Conservation (phyloP, 345 rosid genomes). For the Lagerstroemia speciosa region DNA sequence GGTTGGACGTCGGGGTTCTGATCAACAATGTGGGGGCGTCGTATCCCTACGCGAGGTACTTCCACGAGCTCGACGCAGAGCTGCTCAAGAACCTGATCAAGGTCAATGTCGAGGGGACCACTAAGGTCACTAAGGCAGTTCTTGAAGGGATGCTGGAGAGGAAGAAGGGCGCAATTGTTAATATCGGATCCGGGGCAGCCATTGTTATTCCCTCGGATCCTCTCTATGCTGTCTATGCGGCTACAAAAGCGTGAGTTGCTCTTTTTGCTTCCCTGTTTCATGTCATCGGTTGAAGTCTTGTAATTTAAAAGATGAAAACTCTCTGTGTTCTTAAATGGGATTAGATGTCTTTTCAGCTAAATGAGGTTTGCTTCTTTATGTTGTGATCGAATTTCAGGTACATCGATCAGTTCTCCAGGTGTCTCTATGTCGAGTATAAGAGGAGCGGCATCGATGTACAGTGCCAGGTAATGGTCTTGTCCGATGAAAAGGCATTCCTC, state of each 20-base stretch:
- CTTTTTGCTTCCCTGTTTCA: neutral
- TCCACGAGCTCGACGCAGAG: slow-evolving; percentile 79
- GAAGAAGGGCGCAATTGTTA: slow-evolving; percentile 82
- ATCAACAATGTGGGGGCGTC: slow-evolving; percentile 87
- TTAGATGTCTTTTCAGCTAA: too few relatives aligned
- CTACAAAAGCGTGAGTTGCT: slow-evolving; percentile 66
- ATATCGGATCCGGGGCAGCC: slow-evolving; percentile 93
- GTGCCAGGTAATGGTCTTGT: slow-evolving; percentile 21
- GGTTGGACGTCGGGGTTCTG: slow-evolving; percentile 68
- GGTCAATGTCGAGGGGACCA: slow-evolving; percentile 86
- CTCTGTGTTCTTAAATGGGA: neutral
- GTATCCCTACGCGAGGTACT: slow-evolving; percentile 86
- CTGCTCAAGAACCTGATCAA: slow-evolving; percentile 53
- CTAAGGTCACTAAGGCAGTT: slow-evolving; percentile 83
- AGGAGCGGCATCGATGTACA: slow-evolving; percentile 63
- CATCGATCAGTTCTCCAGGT: slow-evolving; percentile 83
- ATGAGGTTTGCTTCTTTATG: neutral
- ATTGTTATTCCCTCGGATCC: slow-evolving; percentile 90
- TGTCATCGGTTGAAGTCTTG: neutral
- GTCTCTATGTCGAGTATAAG: slow-evolving; percentile 88
- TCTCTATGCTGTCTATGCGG: slow-evolving; percentile 87
- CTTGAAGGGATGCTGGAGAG: slow-evolving; percentile 68
- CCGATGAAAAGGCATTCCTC: neutral
- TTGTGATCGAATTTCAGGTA: slow-evolving; percentile 33
- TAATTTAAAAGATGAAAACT: neutral